Percentiles rank a stretch among this genome's conserved stretches.
These are phyloP conservation scores for Odontarrhena argentea DNA, from an alignment of 345 rosid species.

Conservation along the genomic window DNA sequence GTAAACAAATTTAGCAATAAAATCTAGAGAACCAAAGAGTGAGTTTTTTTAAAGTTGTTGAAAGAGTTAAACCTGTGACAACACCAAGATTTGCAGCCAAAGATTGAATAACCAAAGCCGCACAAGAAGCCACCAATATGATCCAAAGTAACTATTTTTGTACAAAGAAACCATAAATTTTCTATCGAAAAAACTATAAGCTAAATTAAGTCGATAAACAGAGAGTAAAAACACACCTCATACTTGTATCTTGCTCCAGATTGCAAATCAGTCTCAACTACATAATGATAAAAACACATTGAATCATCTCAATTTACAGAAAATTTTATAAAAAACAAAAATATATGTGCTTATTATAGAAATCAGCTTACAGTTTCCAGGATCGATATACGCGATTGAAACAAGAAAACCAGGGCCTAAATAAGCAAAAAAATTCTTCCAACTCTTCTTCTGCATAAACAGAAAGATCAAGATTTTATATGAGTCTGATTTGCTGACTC, in stretches of 20 bases:
- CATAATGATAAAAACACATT: slow-evolving; percentile 34
- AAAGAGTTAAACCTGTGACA: slow-evolving; percentile 65
- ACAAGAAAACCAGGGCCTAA: slow-evolving; percentile 96
- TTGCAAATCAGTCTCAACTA: slow-evolving; percentile 98
- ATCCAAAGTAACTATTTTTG: slow-evolving; percentile 82
- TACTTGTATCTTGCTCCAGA: slow-evolving; percentile 87
- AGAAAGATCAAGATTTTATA: not conserved
- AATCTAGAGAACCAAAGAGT: not conserved
- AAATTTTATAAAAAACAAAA: not conserved
- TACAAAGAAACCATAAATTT: not conserved
- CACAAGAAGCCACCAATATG: slow-evolving; percentile 89
- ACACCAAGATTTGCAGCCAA: slow-evolving; percentile 95
- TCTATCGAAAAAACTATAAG: not conserved
- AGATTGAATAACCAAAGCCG: slow-evolving; percentile 89
- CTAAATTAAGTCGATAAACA: not conserved
- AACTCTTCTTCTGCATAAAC: slow-evolving; percentile 70
- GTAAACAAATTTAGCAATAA: not conserved
- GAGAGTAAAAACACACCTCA: slow-evolving; percentile 49
- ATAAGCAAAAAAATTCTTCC: slow-evolving; percentile 90
- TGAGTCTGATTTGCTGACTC: slow-evolving; percentile 25
- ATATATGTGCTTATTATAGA: not conserved
- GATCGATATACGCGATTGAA: slow-evolving; percentile 94
- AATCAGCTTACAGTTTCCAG: slow-evolving; percentile 81
- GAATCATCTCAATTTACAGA: not conserved
- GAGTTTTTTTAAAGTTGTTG: not conserved